A percentile compares a stretch with the other conserved stretches of the same genome.
phyloP scores from a whole-genome alignment of 352 stramenopile genomes.

The Paralagenidium karlingii region DNA sequence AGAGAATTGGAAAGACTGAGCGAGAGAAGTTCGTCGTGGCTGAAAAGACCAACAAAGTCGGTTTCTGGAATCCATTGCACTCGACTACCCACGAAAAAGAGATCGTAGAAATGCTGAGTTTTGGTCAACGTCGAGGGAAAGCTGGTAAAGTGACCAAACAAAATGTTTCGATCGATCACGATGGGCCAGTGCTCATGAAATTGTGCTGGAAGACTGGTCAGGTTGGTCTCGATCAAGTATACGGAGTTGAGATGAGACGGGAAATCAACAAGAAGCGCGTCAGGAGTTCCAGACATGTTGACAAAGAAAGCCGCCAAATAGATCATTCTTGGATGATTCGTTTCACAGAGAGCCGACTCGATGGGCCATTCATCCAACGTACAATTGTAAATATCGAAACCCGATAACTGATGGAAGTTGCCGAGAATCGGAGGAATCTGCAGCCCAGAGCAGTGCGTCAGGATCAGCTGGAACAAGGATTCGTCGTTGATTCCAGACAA shows the following conservation, averaged over 20 bases:
- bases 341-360: not conserved
- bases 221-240: constrained; percentile 5
- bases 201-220: constrained; percentile 2
- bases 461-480: constrained; percentile 3
- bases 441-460: constrained; percentile 4
- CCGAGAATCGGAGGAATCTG: not conserved
- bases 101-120: too few relatives aligned
- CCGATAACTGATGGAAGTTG: constrained; percentile 1
- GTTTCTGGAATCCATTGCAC: too few relatives aligned
- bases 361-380: constrained; percentile 3
- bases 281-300: constrained; percentile 2
- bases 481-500: constrained; percentile 1
- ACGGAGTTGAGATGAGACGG: constrained; percentile 1
- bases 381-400: constrained; percentile 1
- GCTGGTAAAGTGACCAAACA: too few relatives aligned
- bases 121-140: too few relatives aligned
- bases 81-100: too few relatives aligned
- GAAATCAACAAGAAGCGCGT: constrained; percentile 2
- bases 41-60: too few relatives aligned
- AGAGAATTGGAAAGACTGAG: too few relatives aligned
- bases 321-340: constrained; percentile 1
- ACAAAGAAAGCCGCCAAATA: not conserved
- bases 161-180: too few relatives aligned
- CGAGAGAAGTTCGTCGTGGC: too few relatives aligned
- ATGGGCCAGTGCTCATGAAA: constrained; percentile 2